phyloP scores from a whole-genome alignment of 2,329 filamentous ascomycete species.

The Iodosphaeria phyllophila region DNA sequence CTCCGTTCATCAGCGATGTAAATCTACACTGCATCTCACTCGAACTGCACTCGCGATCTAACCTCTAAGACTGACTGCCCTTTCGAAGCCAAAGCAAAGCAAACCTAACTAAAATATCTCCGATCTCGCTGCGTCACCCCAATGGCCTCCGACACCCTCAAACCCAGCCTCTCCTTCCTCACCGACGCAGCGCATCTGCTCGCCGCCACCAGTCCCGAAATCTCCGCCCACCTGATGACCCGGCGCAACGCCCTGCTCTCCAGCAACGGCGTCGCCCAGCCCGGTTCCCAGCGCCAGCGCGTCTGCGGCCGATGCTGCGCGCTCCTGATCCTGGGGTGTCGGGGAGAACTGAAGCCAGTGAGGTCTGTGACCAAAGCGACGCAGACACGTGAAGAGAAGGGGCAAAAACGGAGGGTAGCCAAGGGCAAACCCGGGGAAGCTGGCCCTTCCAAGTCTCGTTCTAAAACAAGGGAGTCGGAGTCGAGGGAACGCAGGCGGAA shows the following conservation, averaged over 20 bases:
- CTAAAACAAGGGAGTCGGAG: too few relatives aligned
- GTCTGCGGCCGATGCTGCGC: conserved; percentile 41
- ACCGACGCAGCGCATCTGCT: conserved; percentile 42
- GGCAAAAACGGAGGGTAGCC: conserved; percentile 27
- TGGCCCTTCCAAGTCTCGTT: conserved; percentile 17
- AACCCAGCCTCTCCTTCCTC: conserved; percentile 21
- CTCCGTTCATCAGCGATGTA: too few relatives aligned
- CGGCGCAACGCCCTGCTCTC: conserved; percentile 29
- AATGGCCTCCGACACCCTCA: conserved; percentile 6
- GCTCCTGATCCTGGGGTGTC: conserved; percentile 35
- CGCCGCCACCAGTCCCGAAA: conserved; percentile 29
- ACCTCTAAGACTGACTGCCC: too few relatives aligned
- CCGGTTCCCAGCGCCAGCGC: conserved; percentile 32
- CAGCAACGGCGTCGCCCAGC: conserved; percentile 21
- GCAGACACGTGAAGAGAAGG: conserved; percentile 18
- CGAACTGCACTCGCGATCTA: too few relatives aligned
- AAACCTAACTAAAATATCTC: neutral
- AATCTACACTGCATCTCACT: too few relatives aligned
- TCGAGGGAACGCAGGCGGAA: too few relatives aligned
- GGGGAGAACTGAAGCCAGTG: conserved; percentile 18
- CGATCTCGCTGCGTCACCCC: neutral
- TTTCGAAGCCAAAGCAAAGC: too few relatives aligned
- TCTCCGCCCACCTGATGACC: conserved; percentile 40
- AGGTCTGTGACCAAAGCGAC: too few relatives aligned
- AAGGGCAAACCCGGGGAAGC: conserved; percentile 4